Evolutionary conservation across 1,284 basidiomycete species (phyloP), one percentile per base, ranked within the genome.

Genomic region (Chondrostereum purpureum): DNA sequence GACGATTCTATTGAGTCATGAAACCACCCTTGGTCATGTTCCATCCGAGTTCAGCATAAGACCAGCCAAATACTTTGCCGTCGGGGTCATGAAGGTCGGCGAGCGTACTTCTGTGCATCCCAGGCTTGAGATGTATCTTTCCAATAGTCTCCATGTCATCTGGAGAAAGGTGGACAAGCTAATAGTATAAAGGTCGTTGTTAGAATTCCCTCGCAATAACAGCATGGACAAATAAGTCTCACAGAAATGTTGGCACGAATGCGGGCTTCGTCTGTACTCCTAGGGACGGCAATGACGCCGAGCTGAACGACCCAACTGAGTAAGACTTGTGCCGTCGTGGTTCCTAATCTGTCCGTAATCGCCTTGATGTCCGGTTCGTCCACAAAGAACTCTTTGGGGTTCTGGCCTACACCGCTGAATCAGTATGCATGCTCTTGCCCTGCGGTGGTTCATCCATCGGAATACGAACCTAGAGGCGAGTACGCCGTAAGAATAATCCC

Each of bases 401-500:
- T 14, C 13, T 39, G n/a, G 6, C 19, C n/a, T 21, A 16, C n/a
- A n/a, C n/a, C n/a, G n/a, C n/a, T n/a, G n/a, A n/a, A n/a, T n/a
- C 34, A 22, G 41, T 31, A 21, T 31, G 44, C 24, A 31, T 24
- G 18, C n/a, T 11, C 8, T 18, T 5, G 10, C 11, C 11, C 12
- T 14, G 24, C 37, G 35, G 34, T n/a, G 18, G 31, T 23, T 23
- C 37, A 21, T n/a, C n/a, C n/a, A n/a, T n/a, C n/a, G n/a, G n/a
- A n/a, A n/a, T n/a, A 48, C 58, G 39, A 49, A 55, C 82, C 83
- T 5, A 86, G 62, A 0, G 85, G 84, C 2, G 75, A 78, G 62
- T 87, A 87, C 0, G 80, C 83, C 19, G 83, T 77, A 35, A 85
- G 55, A 1, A 78, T 48, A 49, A 88, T 85, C n/a, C 74, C 73